Evolutionary conservation across 179 eudicot species (phyloP), one percentile per base, ranked within the genome.

Genomic region (Spinacia oleracea): DNA sequence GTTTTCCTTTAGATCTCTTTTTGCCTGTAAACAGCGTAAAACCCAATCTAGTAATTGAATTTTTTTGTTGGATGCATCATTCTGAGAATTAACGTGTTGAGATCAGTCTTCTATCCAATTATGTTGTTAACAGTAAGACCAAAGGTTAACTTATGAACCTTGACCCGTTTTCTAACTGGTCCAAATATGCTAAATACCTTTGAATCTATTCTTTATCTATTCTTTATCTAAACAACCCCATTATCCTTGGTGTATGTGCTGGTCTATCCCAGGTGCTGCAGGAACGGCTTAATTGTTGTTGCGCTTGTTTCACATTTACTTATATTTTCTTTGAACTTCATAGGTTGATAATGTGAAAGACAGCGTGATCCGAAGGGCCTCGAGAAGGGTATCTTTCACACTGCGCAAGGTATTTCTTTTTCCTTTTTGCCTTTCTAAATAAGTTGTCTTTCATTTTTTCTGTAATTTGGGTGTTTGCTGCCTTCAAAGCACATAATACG

Each of bases 351-450:
- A 79, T 18, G 96, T 96, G 83, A 89, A 90, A 62, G 97, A 86
- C 80, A 87, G 70, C 60, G 73, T 82, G 75, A 83, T 93, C 68
- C 88, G 89, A 50, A 87, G 99, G 85, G 84, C 87, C 72, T 76
- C 88, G 31, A 96, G 96, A 88, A 88, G 99, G 55, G 97, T 93
- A 69, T 96, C 99, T 77, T 89, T 96, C 81, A 96, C 99, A 66
- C 79, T 96, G 7, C 98, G 99, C 60, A 92, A 93, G 97, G 99
- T 96, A 81, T 42, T 72, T 56, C 6, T 51, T 43, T 73, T 18
- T 56, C 62, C 56, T n/a, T 73, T 18, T 66, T 48, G 35, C 21
- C 51, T 31, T 40, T 51, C 35, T 6, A 10, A 58, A 5, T 4
- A 72, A 25, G 9, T 4, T 45, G 40, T 29, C 14, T 31, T 81